Evolutionary conservation across 1,284 basidiomycete genomes (phyloP).

Genomic region (Microbotryomycetes sp.): DNA sequence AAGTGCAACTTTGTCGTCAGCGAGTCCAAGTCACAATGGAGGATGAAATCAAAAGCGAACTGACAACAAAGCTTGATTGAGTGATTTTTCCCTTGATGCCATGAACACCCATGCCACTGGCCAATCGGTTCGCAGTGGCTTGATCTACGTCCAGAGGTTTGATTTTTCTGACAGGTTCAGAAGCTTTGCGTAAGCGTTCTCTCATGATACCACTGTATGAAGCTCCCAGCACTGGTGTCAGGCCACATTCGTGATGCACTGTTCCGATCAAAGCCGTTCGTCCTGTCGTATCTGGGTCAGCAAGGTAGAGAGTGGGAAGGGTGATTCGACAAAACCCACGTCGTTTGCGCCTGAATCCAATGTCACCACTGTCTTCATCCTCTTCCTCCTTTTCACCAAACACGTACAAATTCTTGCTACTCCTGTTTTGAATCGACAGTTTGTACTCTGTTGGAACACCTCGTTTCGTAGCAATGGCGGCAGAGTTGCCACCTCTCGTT

Average conservation of each 20-base stretch:
- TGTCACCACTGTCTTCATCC: constrained; percentile 24
- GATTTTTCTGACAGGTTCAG: constrained; percentile 42
- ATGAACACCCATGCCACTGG: constrained; percentile 28
- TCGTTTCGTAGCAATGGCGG: constrained; percentile 7
- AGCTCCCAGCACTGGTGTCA: constrained; percentile 33
- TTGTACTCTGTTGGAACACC: constrained; percentile 37
- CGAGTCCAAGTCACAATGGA: too few species aligned
- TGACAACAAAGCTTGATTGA: constrained; percentile 37
- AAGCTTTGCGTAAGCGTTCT: constrained; percentile 41
- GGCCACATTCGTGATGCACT: constrained; percentile 39
- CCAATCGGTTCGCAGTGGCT: constrained; percentile 42
- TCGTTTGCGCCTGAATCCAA: constrained; percentile 30
- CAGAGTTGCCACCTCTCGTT: constrained; percentile 19
- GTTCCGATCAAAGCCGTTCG: constrained; percentile 34
- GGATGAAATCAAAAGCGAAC: too few species aligned
- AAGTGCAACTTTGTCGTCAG: too few species aligned
- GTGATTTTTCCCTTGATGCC: constrained; percentile 26
- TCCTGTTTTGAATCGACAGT: constrained; percentile 36
- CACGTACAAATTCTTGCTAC: constrained; percentile 37
- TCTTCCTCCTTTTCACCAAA: constrained; percentile 39
- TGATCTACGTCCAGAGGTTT: constrained; percentile 42
- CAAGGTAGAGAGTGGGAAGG: neutral
- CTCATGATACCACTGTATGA: constrained; percentile 45
- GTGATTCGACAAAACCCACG: constrained; percentile 20
- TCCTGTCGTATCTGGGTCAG: constrained; percentile 7